Evolutionary conservation across 202 grass and related monocot species (phyloP), one percentile per base, ranked within the genome.

Genomic region (Setaria italica): DNA sequence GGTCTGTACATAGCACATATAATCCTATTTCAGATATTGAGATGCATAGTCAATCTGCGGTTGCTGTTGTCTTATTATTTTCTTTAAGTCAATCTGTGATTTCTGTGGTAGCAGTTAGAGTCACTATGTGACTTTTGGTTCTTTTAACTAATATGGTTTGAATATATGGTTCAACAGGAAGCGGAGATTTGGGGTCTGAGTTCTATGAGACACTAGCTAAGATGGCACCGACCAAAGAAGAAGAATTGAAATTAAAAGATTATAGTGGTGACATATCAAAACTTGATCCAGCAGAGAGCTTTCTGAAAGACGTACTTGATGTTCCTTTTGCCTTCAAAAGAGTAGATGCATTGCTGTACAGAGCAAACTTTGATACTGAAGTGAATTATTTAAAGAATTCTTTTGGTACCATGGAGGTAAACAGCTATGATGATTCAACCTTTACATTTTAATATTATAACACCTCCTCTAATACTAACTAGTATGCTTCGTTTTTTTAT

Each of bases 271-370:
- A 95, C 37, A 35, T 87, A 81, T 81, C 87, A 80, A 93, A 86
- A 75, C 82, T 98, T 74, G 86, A 88, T 90, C 84, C 74, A 49
- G 95, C 91, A 5, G 95, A 98, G 80, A 49, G 64, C 69, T 95
- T 98, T 92, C 74, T 98, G 43, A 95, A 93, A 87, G 66, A 62
- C 20, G 54, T 95, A 43, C 89, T 98, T 74, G 81, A 87, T 80
- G 87, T 98, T 86, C 91, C 93, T 83, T 92, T 93, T 93, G 85
- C 92, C 55, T 94, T 97, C 81, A 89, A 90, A 83, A 95, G 95
- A 89, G 90, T 93, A 77, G 91, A 95, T 60, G 87, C 82, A 45
- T 90, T 95, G 93, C 84, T 95, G 66, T 98, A 95, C 88, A 94
- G 58, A 92, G 83, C 87, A 79, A 98, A 88, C 86, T 95, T 93